Conservation (phyloP, 75 land plant species). For the Cunninghamia lanceolata region DNA sequence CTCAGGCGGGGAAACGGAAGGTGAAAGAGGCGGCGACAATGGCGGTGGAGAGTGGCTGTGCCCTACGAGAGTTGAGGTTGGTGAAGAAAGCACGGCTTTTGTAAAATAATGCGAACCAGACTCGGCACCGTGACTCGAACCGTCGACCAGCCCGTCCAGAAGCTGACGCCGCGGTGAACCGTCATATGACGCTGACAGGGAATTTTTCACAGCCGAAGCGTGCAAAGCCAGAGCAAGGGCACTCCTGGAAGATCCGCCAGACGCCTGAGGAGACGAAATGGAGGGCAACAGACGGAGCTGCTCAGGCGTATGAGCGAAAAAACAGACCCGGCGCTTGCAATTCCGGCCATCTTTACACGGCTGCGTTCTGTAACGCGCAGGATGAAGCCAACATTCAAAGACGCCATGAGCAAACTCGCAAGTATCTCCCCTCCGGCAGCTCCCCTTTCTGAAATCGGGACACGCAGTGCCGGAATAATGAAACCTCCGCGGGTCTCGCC, state of each 20-base stretch:
- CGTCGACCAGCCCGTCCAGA: not conserved
- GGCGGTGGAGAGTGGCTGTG: slow-evolving; percentile 33
- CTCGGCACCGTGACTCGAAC: not conserved
- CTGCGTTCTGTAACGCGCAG: slow-evolving; percentile 66
- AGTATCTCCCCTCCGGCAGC: slow-evolving; percentile 54
- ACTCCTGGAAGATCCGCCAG: slow-evolving; percentile 9
- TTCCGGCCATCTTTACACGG: slow-evolving; percentile 70
- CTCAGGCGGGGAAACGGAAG: not conserved
- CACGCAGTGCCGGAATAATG: slow-evolving; percentile 64
- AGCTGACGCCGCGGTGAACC: slow-evolving; percentile 31
- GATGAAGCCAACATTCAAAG: slow-evolving; percentile 91
- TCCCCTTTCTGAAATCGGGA: slow-evolving; percentile 61
- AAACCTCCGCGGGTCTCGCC: slow-evolving; percentile 66
- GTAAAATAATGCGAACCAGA: not conserved
- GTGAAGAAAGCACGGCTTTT: slow-evolving; percentile 20
- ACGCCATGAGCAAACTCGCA: slow-evolving; percentile 80
- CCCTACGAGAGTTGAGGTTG: slow-evolving; percentile 41
- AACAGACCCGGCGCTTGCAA: slow-evolving; percentile 49
- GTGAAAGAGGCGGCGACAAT: slow-evolving; percentile 8
- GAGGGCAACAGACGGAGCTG: slow-evolving; percentile 51
- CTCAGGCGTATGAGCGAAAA: slow-evolving; percentile 56
- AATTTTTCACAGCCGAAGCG: not conserved
- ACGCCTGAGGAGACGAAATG: not conserved
- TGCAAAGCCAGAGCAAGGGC: not conserved
- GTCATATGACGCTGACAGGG: slow-evolving; percentile 18